Base-by-base conservation (phyloP, 805 yeast species). In the Metschnikowia continentalis region DNA sequence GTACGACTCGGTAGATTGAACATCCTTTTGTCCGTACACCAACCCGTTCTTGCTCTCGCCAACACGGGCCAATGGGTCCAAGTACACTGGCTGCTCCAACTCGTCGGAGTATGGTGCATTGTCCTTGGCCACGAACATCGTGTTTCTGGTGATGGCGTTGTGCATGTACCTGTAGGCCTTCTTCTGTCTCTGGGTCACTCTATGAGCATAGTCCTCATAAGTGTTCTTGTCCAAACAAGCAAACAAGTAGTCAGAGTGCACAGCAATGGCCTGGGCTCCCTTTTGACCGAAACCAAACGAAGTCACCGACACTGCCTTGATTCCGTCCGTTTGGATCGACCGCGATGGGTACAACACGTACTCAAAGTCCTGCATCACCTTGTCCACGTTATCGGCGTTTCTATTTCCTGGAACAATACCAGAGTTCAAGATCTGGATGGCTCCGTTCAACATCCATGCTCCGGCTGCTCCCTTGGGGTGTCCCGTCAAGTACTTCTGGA, bases 381-480 rank as follows among this genome's bases (percentile, higher is more conserved):
- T 78, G 74, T 94, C 99, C 62, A 94, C 83, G 68, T 94, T 94
- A 73, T 94, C 99, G 58, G 99, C 99, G 66, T 94, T 95, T 74
- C 97, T 84, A 81, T 94, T 94, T 71, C 99, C 99, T 61, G 99
- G 99, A 61, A 94, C 96, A 64, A 91, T 66, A 73, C 99, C 98
- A 64, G 88, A 71, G 76, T 89, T 87, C 70, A 94, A 78, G 61
- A 91, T 84, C 78, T 94, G 99, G 61, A 94, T 76, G 51, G 90
- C 96, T 74, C 99, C 99, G 73, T 94, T 95, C 81, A 94, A 76
- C 99, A 94, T 94, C 99, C 99, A 94, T 52, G 99, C 98, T 81
- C 97, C 99, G 52, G 99, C 99, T 63, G 99, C 99, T 82, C 99
- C 99, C 88, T 94, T 94, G 64, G 99, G 99, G 79, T 94, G 99